Evolutionary conservation across 495 filamentous ascomycete species (phyloP).

Genomic region (Pseudotulostoma volvatum): DNA sequence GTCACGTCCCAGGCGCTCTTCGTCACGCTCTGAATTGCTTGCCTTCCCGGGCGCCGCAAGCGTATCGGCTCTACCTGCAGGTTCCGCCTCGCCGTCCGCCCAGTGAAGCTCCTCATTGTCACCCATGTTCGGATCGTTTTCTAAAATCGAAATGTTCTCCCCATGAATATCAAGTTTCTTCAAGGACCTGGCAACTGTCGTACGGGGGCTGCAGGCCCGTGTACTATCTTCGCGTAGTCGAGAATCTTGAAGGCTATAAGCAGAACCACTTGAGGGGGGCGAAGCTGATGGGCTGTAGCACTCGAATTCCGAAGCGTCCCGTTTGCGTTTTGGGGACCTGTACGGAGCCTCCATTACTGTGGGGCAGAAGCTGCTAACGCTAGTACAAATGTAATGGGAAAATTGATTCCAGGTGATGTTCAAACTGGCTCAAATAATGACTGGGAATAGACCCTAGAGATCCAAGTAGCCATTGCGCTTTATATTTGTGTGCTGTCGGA

Average conservation of each 20-base stretch:
- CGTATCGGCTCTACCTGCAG: not conserved
- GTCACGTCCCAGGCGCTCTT: not conserved
- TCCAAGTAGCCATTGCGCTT: too few relatives aligned
- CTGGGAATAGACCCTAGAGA: too few relatives aligned
- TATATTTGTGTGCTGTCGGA: too few relatives aligned
- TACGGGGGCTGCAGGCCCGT: conserved; percentile 40
- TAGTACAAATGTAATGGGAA: too few relatives aligned
- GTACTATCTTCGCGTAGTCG: conserved; percentile 20
- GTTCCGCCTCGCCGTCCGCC: not conserved
- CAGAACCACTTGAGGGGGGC: conserved; percentile 20
- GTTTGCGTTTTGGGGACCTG: conserved; percentile 28
- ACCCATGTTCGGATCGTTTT: too few relatives aligned
- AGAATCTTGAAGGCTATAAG: conserved; percentile 20
- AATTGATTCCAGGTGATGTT: too few relatives aligned
- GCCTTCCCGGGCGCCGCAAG: not conserved
- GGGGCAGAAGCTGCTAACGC: conserved; percentile 12
- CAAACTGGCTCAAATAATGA: too few relatives aligned
- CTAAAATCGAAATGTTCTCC: conserved; percentile 7
- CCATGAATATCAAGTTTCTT: conserved; percentile 42
- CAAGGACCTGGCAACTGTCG: conserved; percentile 46
- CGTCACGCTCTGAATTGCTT: not conserved
- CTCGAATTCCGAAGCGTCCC: conserved; percentile 23
- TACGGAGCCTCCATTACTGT: conserved; percentile 21
- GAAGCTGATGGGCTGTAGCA: conserved; percentile 21
- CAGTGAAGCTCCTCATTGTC: too few relatives aligned